Evolutionary conservation across 2,329 filamentous ascomycete species (phyloP), one percentile per base, ranked within the genome.

Genomic region (Trichoderma endophyticum): DNA sequence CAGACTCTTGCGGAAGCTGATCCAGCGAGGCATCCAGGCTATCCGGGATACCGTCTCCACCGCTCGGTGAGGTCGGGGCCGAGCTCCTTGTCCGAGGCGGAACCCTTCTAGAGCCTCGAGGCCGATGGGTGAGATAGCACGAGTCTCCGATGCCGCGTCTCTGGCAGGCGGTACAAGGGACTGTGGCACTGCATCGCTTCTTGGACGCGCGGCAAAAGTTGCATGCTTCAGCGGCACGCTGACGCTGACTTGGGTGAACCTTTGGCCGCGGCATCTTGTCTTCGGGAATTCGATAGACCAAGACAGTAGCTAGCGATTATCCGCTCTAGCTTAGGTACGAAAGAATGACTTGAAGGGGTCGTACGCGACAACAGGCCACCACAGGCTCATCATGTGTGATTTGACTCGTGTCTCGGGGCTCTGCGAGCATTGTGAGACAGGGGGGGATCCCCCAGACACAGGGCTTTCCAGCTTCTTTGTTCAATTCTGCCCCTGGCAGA

Each of bases 251-350:
- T 2, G 84, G 84, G 21, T 81, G 81, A 26, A 88, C 85, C 74
- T 84, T 86, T 14, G 85, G 85, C 26, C 86, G 85, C 72, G 86
- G 85, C 86, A 88, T 88, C 64, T 28, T n/a, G n/a, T n/a, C 15
- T 28, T 34, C 28, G 28, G 11, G 51, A 8, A 36, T 4, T n/a
- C n/a, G 15, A 68, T 18, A 9, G 56, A 21, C 39, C n/a, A 26
- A 48, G 32, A 64, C 51, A 34, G 34, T 32, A 18, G 32, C 34
- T 51, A 30, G 54, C 54, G 28, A 21, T 30, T 69, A 72, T 72
- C 70, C 64, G 70, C 36, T 61, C 57, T 54, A 28, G 39, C 56
- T 21, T 39, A 21, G 8, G 6, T 8, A 61, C 30, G 30, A 59
- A 15, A n/a, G 32, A 43, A 32, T 24, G 32, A 28, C 39, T 43